Evolutionary conservation across 306 rosid genomes (phyloP), one percentile per base, ranked within the genome.

Genomic region (Canavalia ensiformis): DNA sequence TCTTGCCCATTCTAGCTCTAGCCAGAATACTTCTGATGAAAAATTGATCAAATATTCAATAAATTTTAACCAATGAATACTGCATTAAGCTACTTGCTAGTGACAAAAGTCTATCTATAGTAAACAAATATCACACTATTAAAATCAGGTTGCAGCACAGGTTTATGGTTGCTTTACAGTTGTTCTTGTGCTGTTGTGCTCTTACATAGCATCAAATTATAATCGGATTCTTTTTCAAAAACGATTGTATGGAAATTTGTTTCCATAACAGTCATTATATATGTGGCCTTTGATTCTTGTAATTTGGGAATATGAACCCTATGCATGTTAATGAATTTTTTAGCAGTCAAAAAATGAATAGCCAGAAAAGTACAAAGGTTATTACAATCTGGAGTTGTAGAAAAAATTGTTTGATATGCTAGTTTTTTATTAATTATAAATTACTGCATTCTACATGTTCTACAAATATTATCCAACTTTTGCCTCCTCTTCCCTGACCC

Each of bases 11-110:
- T 81, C 69, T 76, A 66, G 70, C 25, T 39, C 33, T 60, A 10
- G 52, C 58, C 3, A 39, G 52, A 79, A 44, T 37, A 28, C 9
- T 52, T 85, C 33, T 71, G 37, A 66, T 44, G 13, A 70, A 49
- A 57, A 72, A 44, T 45, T 85, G 77, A 46, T 55, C 28, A 64
- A 39, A 56, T 55, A 39, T 85, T 71, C 37, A 57, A 56, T 57
- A 49, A n/a, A 56, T 51, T 45, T 34, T 44, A 3, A 74, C 52
- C 30, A 37, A 8, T 72, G 42, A 73, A 73, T 58, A 49, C 37
- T 74, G 47, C 35, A 49, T 39, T 56, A 56, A 64, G 63, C 41
- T 71, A 5, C 2, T 25, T 74, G 41, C 74, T 47, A 59, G 76
- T 28, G 47, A 49, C 62, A 10, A 57, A 47, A 76, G 55, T 45